Base-by-base conservation (phyloP, 805 yeast species). In the Pichia heedii region DNA sequence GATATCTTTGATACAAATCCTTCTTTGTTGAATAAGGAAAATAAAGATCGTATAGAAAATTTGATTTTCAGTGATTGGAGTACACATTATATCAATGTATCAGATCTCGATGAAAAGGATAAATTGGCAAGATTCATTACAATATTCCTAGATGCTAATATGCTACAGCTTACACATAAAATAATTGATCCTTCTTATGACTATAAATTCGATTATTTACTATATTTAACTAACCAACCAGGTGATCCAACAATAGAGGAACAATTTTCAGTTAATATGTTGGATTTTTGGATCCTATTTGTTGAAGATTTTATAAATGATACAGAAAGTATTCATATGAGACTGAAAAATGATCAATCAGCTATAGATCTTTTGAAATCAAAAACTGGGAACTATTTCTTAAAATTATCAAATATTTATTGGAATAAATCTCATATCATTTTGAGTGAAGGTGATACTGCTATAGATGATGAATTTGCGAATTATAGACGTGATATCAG, bases 401-500 rank as follows among this genome's bases (percentile, higher is more conserved):
- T 63, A 27, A 68, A 70, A 46, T 71, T 85, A 3, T 70, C 85
- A 19, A 65, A 63, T 20, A 70, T 79, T 2, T 87, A 85, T 60
- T 81, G 93, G 81, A 65, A 69, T 3, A 86, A 87, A 52, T 68
- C 78, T 3, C 81, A 75, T 39, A 56, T 73, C 21, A 24, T 44
- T 13, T 62, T 66, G 16, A 68, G 66, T 32, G 55, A 59, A 5
- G 53, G 54, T 8, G 58, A 58, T 2, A 53, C 61, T n/a, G 54
- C 53, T 21, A 61, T 64, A 3, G 32, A 12, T 5, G 32, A 27
- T 13, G 32, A 27, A 8, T 27, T 27, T 27, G 32, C 63, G 20
- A 71, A 77, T 22, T 90, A 77, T 60, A 71, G 97, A 52, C 65
- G 76, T 27, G 90, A 83, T 48, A 81, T 83, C 10, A 74, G 81